Evolutionary conservation across 2,329 filamentous ascomycete genomes (phyloP).

Genomic region (Colletotrichum tanaceti): DNA sequence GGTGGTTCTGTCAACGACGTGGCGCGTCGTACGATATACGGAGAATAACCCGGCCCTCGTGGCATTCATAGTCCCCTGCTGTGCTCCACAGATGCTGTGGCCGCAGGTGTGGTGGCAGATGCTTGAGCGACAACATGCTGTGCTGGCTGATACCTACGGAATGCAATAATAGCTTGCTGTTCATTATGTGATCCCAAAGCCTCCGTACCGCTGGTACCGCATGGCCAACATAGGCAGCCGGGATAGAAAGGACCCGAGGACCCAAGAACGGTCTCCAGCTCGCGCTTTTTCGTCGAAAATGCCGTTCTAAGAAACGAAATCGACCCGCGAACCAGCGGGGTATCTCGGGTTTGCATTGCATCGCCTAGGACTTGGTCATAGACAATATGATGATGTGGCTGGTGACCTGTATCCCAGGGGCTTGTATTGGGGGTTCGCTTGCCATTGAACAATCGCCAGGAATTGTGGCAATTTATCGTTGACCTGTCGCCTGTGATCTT

Average conservation of each 20-base stretch:
- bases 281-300: background rate
- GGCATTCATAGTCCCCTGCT: background rate
- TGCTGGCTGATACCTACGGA: background rate
- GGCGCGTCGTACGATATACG: background rate
- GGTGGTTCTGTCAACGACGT: background rate
- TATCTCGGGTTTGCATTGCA: background rate
- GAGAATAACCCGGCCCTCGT: conserved; percentile 1
- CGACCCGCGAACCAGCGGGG: background rate
- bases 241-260: background rate
- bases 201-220: background rate
- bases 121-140: background rate
- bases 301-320: background rate
- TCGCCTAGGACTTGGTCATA: background rate
- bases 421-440: background rate
- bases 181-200: background rate
- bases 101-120: background rate
- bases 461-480: background rate
- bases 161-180: background rate
- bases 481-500: background rate
- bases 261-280: background rate
- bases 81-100: background rate
- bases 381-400: background rate
- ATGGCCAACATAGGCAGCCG: background rate
- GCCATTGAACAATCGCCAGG: background rate
- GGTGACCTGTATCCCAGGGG: background rate